Percentiles rank a stretch among this genome's conserved stretches.
Conservation (phyloP, 306 rosid genomes). For the Lotus japonicus region DNA sequence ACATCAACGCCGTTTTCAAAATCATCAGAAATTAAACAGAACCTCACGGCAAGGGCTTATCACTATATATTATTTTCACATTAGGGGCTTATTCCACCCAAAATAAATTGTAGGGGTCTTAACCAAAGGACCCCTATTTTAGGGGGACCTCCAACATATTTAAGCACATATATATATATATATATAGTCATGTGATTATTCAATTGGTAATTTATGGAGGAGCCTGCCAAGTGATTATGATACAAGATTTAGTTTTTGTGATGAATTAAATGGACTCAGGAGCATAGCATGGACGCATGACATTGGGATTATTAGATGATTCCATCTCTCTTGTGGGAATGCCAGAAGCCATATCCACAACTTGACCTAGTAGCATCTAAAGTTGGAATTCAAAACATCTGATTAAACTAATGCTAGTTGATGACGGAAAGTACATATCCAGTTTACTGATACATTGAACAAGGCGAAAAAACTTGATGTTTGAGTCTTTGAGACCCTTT, state of each 20-base stretch:
- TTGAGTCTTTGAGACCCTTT: not conserved
- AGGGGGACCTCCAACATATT: too few relatives aligned
- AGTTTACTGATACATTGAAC: constrained; percentile 34
- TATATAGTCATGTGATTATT: too few relatives aligned
- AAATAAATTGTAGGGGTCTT: too few relatives aligned
- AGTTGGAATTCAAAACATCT: not conserved
- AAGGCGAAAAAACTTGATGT: not conserved
- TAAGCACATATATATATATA: too few relatives aligned
- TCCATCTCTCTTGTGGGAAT: not conserved
- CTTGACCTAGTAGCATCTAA: not conserved
- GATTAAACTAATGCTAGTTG: constrained; percentile 34
- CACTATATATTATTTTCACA: too few relatives aligned
- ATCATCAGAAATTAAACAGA: too few relatives aligned
- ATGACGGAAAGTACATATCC: constrained; percentile 21
- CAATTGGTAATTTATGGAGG: not conserved
- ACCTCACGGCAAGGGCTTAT: too few relatives aligned
- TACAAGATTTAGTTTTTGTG: not conserved
- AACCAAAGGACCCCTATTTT: too few relatives aligned
- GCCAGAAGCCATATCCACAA: not conserved
- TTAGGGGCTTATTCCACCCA: too few relatives aligned
- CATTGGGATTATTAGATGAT: not conserved
- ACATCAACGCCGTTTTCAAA: too few relatives aligned
- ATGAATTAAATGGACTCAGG: not conserved
- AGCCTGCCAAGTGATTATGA: not conserved
- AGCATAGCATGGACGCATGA: not conserved